Percentiles rank a stretch among this genome's conserved stretches.
phyloP scores from a whole-genome alignment of 1,139 yeast genomes.

The Magnusiomyces tetraspermus region DNA sequence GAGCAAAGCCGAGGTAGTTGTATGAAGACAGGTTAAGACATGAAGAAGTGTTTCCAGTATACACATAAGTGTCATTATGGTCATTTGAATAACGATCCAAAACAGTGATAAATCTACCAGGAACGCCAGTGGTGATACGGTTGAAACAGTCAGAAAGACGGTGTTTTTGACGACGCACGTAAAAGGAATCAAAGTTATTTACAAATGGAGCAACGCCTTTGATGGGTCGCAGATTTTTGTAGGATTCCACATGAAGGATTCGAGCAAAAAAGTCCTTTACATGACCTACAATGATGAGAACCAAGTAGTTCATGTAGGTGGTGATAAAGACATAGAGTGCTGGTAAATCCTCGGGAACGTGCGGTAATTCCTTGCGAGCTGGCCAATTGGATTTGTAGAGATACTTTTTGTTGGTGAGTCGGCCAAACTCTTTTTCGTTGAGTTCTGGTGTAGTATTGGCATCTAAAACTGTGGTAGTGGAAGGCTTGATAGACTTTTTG shows the following conservation, averaged over 20 bases:
- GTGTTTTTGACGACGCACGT: slow-evolving; percentile 80
- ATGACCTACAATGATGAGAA: slow-evolving; percentile 81
- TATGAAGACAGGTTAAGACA: slow-evolving; percentile 85
- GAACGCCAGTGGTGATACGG: slow-evolving; percentile 93
- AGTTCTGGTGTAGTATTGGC: slow-evolving; percentile 5
- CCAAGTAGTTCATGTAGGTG: slow-evolving; percentile 75
- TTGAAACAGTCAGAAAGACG: slow-evolving; percentile 93
- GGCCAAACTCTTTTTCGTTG: slow-evolving; percentile 14
- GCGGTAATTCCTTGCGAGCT: slow-evolving; percentile 22
- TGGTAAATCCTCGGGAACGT: slow-evolving; percentile 46
- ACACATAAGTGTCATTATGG: slow-evolving; percentile 48
- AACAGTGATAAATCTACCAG: slow-evolving; percentile 82
- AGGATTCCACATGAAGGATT: slow-evolving; percentile 55
- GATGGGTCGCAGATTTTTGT: slow-evolving; percentile 54
- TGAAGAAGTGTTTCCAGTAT: slow-evolving; percentile 64
- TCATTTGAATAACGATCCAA: slow-evolving; percentile 64
- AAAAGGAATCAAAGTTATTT: slow-evolving; percentile 87
- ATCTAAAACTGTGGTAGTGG: background rate
- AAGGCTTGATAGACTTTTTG: too few species aligned
- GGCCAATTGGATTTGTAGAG: slow-evolving; percentile 14
- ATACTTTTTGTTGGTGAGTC: slow-evolving; percentile 12
- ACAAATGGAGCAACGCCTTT: slow-evolving; percentile 97
- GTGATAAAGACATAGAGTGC: slow-evolving; percentile 69
- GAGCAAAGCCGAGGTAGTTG: slow-evolving; percentile 94
- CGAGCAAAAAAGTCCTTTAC: slow-evolving; percentile 81